Evolutionary conservation across 768 basidiomycete species (phyloP).

Genomic region (Cystoderma amianthinum): DNA sequence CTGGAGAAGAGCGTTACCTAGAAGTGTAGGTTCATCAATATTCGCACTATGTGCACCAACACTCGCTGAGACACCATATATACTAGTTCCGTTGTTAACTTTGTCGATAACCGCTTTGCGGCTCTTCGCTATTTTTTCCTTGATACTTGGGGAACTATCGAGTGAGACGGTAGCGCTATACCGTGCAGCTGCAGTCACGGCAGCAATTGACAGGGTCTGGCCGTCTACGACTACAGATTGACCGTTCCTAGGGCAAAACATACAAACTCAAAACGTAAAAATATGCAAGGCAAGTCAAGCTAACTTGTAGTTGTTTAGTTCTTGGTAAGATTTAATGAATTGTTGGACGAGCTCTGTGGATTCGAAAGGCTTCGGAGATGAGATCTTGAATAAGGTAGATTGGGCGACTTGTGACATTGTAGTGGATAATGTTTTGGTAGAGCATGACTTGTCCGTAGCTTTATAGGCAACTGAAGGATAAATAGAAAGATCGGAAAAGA

Average conservation of each 20-base stretch:
- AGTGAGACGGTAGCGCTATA: constrained; percentile 39
- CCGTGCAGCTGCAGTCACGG: constrained; percentile 62
- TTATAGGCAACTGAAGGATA: no score
- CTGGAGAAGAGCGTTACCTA: constrained; percentile 64
- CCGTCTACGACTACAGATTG: constrained; percentile 57
- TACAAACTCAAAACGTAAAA: no score
- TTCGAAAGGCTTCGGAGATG: constrained; percentile 6
- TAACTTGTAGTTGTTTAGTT: constrained; percentile 61
- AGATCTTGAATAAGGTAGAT: no score
- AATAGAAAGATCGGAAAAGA: no score
- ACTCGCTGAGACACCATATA: constrained; percentile 80
- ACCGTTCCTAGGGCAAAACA: constrained; percentile 30
- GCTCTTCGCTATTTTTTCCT: constrained; percentile 50
- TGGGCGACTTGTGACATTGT: no score
- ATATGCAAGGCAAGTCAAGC: constrained; percentile 5
- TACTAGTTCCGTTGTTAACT: constrained; percentile 57
- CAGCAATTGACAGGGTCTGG: constrained; percentile 55
- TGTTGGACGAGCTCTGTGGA: constrained; percentile 36
- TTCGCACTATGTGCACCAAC: constrained; percentile 73
- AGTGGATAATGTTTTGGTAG: no score
- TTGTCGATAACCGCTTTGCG: constrained; percentile 65
- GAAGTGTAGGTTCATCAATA: constrained; percentile 54
- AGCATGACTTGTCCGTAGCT: no score
- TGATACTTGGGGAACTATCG: constrained; percentile 29
- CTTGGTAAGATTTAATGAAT: constrained; percentile 53